Percentiles rank a stretch among this genome's conserved stretches.
phyloP scores from a whole-genome alignment of 495 filamentous ascomycete genomes.

The Lasiosphaeria miniovina region DNA sequence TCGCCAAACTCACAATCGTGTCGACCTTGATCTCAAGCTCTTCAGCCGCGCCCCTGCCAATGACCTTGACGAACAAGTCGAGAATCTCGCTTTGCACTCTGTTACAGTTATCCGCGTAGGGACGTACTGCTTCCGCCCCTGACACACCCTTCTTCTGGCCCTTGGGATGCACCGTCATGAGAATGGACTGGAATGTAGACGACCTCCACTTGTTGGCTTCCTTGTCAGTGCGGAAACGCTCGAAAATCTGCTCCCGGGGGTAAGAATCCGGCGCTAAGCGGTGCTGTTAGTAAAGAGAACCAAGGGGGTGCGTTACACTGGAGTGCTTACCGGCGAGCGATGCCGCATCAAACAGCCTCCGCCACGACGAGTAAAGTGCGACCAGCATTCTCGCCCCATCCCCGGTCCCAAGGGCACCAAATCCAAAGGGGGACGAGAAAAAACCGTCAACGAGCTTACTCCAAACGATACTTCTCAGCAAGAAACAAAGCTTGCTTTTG shows the following conservation, averaged over 20 bases:
- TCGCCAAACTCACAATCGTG: slow-evolving; percentile 15
- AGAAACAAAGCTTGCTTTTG: slow-evolving; percentile 12
- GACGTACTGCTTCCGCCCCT: background rate
- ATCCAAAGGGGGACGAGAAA: slow-evolving; percentile 31
- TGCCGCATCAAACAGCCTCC: slow-evolving; percentile 8
- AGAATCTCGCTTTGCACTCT: slow-evolving; percentile 13
- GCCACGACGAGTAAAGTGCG: slow-evolving; percentile 10
- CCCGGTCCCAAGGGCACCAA: slow-evolving; percentile 24
- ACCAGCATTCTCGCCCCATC: slow-evolving; percentile 7
- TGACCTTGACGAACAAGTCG: slow-evolving; percentile 9
- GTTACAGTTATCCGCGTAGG: slow-evolving; percentile 8
- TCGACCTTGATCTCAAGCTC: slow-evolving; percentile 20
- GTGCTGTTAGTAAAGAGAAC: background rate
- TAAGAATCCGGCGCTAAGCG: background rate
- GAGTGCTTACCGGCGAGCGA: background rate
- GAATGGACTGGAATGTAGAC: slow-evolving; percentile 27
- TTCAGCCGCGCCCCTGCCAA: background rate
- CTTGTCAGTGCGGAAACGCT: slow-evolving; percentile 18
- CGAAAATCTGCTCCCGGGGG: slow-evolving; percentile 1
- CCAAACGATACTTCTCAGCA: slow-evolving; percentile 30
- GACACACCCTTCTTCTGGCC: slow-evolving; percentile 1
- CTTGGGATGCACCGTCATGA: slow-evolving; percentile 12
- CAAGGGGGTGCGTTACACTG: background rate
- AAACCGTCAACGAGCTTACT: slow-evolving; percentile 26
- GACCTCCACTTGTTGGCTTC: slow-evolving; percentile 31